Conservation (phyloP, 1,139 yeast genomes). For the Yamadazyma pseudoaaseri region DNA sequence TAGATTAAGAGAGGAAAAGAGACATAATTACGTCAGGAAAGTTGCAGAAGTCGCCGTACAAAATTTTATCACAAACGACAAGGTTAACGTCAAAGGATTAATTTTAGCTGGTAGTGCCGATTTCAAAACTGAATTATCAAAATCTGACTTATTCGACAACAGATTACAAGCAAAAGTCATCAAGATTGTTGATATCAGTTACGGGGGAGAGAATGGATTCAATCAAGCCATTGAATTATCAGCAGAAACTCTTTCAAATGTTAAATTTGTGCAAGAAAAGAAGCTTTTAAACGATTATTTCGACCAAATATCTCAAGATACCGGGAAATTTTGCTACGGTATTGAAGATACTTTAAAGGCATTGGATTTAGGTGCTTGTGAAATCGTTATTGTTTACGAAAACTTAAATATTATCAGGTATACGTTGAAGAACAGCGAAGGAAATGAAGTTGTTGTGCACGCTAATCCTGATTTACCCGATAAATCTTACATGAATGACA, state of each 20-base stretch:
- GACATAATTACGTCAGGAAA: conserved; percentile 96
- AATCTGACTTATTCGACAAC: conserved; percentile 87
- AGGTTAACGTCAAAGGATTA: conserved; percentile 89
- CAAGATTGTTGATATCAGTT: conserved; percentile 92
- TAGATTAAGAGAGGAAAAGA: conserved; percentile 97
- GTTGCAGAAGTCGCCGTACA: conserved; percentile 99
- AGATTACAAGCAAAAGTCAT: conserved; percentile 86
- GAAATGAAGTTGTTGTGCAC: conserved; percentile 70
- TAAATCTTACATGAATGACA: conserved; percentile 76
- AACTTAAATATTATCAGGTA: conserved; percentile 83
- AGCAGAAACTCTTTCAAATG: conserved; percentile 94
- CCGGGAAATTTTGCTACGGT: conserved; percentile 97
- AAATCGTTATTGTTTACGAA: conserved; percentile 87
- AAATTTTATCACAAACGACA: conserved; percentile 88
- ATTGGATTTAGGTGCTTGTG: conserved; percentile 93
- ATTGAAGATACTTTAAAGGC: conserved; percentile 95
- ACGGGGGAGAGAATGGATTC: conserved; percentile 99
- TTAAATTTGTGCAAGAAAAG: conserved; percentile 97
- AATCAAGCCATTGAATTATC: conserved; percentile 97
- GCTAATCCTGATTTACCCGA: conserved; percentile 72
- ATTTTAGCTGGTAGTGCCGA: conserved; percentile 99
- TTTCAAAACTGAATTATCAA: conserved; percentile 90
- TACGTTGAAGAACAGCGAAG: conserved; percentile 82
- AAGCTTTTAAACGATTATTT: conserved; percentile 87
- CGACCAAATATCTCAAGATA: conserved; percentile 95